These are phyloP conservation scores for Gastrolobium villosum DNA, from an alignment of 306 rosid species.

Conservation along the genomic window DNA sequence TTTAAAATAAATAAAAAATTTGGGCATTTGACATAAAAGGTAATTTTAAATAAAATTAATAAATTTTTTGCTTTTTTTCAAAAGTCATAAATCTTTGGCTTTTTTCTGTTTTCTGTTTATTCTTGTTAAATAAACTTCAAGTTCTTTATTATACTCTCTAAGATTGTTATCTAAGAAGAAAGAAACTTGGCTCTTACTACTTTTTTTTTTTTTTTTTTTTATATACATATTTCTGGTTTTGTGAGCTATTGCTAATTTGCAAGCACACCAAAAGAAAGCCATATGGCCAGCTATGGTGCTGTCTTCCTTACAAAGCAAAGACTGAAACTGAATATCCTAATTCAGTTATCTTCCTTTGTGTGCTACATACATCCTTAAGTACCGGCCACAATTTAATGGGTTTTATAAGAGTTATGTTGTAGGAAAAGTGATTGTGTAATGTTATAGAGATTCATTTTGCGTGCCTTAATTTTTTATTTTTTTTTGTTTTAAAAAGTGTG, in stretches of 20 bases:
- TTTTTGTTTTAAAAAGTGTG: no score
- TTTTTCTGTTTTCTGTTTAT: neutral
- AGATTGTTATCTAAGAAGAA: neutral
- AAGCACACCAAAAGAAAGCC: constrained; percentile 1
- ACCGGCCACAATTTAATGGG: neutral
- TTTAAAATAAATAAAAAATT: no score
- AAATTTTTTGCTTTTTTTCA: neutral
- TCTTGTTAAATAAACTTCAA: neutral
- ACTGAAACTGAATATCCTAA: neutral
- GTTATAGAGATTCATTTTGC: no score
- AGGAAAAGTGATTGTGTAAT: no score
- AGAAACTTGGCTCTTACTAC: neutral
- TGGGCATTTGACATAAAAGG: no score
- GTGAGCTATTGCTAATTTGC: neutral
- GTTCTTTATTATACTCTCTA: neutral
- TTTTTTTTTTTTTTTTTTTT: neutral
- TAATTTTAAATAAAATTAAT: no score
- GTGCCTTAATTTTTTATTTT: no score
- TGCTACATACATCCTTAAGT: constrained; percentile 6
- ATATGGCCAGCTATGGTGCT: constrained; percentile 33
- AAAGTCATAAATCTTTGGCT: neutral
- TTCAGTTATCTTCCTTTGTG: constrained; percentile 19
- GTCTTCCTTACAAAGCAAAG: constrained; percentile 19
- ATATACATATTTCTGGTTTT: neutral
- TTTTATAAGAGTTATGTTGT: no score